Evolutionary conservation across 257 asterid species (phyloP), one percentile per base, ranked within the genome.

Genomic region (Solanum pimpinellifolium): DNA sequence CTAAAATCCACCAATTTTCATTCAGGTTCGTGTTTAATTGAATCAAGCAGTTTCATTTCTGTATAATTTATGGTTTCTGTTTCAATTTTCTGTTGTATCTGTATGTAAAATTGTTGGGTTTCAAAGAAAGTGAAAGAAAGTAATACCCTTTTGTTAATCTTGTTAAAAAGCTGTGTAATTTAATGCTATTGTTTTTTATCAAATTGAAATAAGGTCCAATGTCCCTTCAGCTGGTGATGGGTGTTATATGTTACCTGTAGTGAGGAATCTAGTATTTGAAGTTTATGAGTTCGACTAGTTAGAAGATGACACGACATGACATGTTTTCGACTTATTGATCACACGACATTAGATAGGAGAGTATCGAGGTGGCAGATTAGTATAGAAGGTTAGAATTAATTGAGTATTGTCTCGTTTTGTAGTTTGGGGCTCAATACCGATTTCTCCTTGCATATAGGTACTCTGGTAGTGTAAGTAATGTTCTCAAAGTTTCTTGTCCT

Each of bases 1-100:
- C 87, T 90, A 86, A 87, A 84, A 86, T 90, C 93, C 47, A 83
- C 87, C 62, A 78, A 31, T 88, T 86, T 92, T 89, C 87, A 21
- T 60, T 82, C 96, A 94, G 98, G 98, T 62, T 62, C 70, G 29
- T 62, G 31, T 62, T 62, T 62, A n/a, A 62, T n/a, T 62, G 11
- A 23, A 62, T 62, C 70, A 25, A 62, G 70, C 31, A 8, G 66
- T 62, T 11, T n/a, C 68, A 47, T 46, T 80, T 25, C 78, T 77
- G 42, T 23, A 59, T 10, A 13, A 42, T 7, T 7, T 65, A 15
- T 20, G 62, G 47, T 6, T 42, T 42, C 31, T 42, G 46, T 39
- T 41, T 76, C 31, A 41, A n/a, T 75, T n/a, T 10, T 76, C 46
- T 42, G 3, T 25, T 76, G n/a, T 75, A 29, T 42, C 8, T 41